Evolutionary conservation across 2,329 filamentous ascomycete genomes (phyloP), one percentile per base, ranked within the genome.

Genomic region (Cladosporium sp.): DNA sequence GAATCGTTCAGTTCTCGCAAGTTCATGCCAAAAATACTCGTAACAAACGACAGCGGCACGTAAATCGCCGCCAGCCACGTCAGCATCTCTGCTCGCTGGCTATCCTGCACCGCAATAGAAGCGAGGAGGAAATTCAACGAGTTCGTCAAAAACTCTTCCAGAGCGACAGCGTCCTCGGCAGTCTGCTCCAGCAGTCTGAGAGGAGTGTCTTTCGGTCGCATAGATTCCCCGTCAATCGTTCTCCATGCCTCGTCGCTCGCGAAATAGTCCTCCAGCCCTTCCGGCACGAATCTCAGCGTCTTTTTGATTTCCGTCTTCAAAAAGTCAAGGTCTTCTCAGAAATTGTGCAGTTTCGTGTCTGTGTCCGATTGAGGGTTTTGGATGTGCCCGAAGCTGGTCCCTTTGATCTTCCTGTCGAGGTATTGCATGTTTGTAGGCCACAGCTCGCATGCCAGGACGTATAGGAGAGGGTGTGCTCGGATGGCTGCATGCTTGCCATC

Each of bases 21-120:
- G 41, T 61, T 61, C 57, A 60, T 60, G 3, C 58, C 57, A 32
- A 58, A 59, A n/a, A 61, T 52, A 4, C 57, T 43, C 3, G 59
- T 57, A 4, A 59, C 56, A 35, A 61, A 57, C 1, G 55, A 57
- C 27, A 59, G 45, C 3, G 57, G 59, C 8, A 61, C 47, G 36
- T 59, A 60, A 15, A 60, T 22, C 11, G 55, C 56, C 3, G 57
- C 59, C n/a, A 61, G 51, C 25, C 39, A 36, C 7, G 57, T 57
- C 4, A 61, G 40, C 20, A 46, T 43, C 4, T 43, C 42, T 3
- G 47, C 53, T 12, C 55, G 53, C 18, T 52, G 48, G 32, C 46
- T 56, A 19, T 25, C 49, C 43, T 12, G 40, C 43, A 18, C 33
- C 42, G 32, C 55, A 48, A 25, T 52, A 3, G 60, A 57, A 25